Evolutionary conservation across 176 grass and related monocot species (phyloP).

Genomic region (Oryza rufipogon): DNA sequence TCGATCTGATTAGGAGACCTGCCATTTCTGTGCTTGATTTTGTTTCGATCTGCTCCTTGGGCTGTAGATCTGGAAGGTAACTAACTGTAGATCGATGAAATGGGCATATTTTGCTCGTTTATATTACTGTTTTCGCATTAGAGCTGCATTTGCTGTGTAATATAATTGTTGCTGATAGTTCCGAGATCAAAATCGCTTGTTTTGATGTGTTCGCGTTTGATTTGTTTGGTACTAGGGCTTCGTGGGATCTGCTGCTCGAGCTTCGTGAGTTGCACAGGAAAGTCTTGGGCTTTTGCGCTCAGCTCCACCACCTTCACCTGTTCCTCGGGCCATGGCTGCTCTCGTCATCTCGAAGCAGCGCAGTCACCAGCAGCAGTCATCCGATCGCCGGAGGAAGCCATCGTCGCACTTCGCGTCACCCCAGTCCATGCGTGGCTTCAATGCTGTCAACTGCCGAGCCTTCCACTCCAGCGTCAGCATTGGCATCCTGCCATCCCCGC

Average conservation of each 20-base stretch:
- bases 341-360: constrained; percentile 75
- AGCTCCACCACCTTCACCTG: neutral
- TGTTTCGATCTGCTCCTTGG: constrained; percentile 15
- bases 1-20: neutral
- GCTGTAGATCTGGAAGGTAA: constrained; percentile 54
- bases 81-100: neutral
- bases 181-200: neutral
- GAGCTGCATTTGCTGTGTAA: neutral
- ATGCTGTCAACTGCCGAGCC: constrained; percentile 63
- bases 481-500: constrained; percentile 43
- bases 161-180: neutral
- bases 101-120: neutral
- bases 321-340: constrained; percentile 54
- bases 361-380: constrained; percentile 45
- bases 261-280: constrained; percentile 5
- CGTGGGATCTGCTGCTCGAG: constrained; percentile 8
- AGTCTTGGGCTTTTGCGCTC: neutral
- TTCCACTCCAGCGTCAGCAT: constrained; percentile 59
- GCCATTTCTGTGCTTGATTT: neutral
- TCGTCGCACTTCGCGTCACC: constrained; percentile 47
- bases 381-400: constrained; percentile 45
- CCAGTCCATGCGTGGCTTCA: constrained; percentile 46
- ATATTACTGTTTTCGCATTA: neutral
- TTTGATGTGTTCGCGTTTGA: constrained; percentile 31
- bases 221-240: constrained; percentile 40